Percentiles rank a stretch among this genome's conserved stretches.
Evolutionary conservation across 2,329 filamentous ascomycete species (phyloP).

Genomic region (Dothiorella sarmentorum): DNA sequence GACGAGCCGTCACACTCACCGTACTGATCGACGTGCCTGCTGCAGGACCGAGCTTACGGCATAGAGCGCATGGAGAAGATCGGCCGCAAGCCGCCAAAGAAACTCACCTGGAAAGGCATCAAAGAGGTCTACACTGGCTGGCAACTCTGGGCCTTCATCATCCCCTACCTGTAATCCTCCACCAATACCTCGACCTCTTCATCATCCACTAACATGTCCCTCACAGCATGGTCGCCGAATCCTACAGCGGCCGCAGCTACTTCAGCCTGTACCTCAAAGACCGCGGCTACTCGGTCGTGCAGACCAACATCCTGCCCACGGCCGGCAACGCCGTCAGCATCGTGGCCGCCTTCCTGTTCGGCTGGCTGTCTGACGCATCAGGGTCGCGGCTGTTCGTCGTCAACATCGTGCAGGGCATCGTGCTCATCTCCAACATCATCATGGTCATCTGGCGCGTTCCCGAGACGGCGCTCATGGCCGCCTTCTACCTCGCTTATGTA

Average conservation of each 20-base stretch:
- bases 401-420: background rate
- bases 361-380: background rate
- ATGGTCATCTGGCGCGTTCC: constrained; percentile 7
- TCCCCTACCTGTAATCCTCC: background rate
- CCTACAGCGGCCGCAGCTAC: background rate
- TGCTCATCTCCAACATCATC: constrained; percentile 12
- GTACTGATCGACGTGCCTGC: background rate
- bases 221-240: constrained; percentile 7
- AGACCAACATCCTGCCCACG: constrained; percentile 12
- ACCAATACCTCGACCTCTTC: background rate
- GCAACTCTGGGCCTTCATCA: constrained; percentile 11
- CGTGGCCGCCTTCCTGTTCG: constrained; percentile 1
- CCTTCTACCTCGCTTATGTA: background rate
- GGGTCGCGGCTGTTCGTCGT: background rate
- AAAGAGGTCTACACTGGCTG: constrained; percentile 5
- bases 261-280: constrained; percentile 14
- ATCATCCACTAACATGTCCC: background rate
- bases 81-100: constrained; percentile 4
- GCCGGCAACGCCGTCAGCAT: constrained; percentile 11
- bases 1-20: background rate
- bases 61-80: constrained; percentile 3
- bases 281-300: constrained; percentile 4
- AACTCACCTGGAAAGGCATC: constrained; percentile 5
- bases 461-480: background rate
- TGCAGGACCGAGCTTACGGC: constrained; percentile 8